Percentiles rank a stretch among this genome's conserved stretches.
phyloP scores from a whole-genome alignment of 2,329 filamentous ascomycete species.

The Exutisphaerella laricina region DNA sequence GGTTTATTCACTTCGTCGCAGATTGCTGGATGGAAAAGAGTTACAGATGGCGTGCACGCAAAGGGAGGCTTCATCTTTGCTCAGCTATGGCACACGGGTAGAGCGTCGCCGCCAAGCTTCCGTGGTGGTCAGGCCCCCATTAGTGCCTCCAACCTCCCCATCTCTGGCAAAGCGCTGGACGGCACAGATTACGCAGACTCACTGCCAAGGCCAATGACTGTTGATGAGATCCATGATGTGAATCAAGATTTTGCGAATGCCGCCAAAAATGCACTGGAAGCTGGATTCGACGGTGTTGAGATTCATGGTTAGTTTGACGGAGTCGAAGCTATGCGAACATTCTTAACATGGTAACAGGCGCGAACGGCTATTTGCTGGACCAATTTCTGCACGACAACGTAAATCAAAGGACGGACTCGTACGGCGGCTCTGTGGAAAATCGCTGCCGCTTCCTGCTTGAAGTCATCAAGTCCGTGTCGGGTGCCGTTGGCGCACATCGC shows the following conservation, averaged over 20 bases:
- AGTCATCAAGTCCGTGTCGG: constrained; percentile 45
- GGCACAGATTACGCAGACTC: constrained; percentile 33
- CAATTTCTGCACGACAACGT: constrained; percentile 57
- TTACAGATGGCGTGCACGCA: constrained; percentile 58
- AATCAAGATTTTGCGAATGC: constrained; percentile 35
- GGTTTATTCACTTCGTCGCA: constrained; percentile 54
- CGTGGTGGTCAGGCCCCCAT: constrained; percentile 21
- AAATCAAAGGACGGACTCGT: constrained; percentile 48
- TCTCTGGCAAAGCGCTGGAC: constrained; percentile 25
- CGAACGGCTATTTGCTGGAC: constrained; percentile 51
- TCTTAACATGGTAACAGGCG: too few species aligned
- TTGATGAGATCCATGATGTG: constrained; percentile 33
- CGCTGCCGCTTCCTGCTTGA: constrained; percentile 48
- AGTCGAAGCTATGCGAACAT: too few species aligned
- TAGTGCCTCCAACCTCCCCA: constrained; percentile 32
- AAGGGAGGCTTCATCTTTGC: constrained; percentile 57
- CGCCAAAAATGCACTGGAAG: constrained; percentile 37
- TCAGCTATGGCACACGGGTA: constrained; percentile 58
- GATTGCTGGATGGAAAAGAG: constrained; percentile 52
- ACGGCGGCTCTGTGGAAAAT: constrained; percentile 42
- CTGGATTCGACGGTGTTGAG: constrained; percentile 56
- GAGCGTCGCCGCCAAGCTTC: constrained; percentile 32
- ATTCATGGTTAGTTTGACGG: constrained; percentile 32
- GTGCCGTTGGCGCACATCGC: constrained; percentile 49
- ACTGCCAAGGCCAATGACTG: constrained; percentile 33